phyloP scores from a whole-genome alignment of 768 basidiomycete genomes.

The Suillus brevipes region DNA sequence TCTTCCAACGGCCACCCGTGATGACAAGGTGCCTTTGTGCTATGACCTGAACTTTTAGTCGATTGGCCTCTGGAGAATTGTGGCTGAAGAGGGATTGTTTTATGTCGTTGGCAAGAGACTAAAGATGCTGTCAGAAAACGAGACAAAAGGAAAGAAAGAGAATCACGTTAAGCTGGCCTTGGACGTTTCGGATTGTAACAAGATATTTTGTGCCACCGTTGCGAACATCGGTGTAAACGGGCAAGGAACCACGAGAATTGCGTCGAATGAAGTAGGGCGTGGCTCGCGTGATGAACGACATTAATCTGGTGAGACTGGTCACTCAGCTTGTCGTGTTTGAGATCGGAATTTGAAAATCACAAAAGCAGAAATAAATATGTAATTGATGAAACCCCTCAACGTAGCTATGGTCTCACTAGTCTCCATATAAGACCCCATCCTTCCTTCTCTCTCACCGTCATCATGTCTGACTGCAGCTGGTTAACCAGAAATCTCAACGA shows the following conservation, averaged over 20 bases:
- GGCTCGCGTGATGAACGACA: too few species aligned
- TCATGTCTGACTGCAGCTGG: neutral
- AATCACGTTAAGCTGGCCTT: slow-evolving; percentile 61
- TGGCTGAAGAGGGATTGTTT: slow-evolving; percentile 48
- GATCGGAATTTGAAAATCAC: slow-evolving; percentile 8
- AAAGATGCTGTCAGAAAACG: slow-evolving; percentile 7
- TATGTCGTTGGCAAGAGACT: slow-evolving; percentile 66
- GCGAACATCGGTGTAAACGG: slow-evolving; percentile 75
- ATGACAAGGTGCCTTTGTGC: slow-evolving; percentile 57
- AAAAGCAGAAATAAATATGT: too few species aligned
- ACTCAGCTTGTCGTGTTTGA: too few species aligned
- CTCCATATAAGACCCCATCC: neutral
- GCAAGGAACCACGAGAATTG: slow-evolving; percentile 65
- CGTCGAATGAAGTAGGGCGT: slow-evolving; percentile 59
- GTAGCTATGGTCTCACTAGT: neutral
- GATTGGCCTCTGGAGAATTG: slow-evolving; percentile 46
- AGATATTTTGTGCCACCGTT: slow-evolving; percentile 61
- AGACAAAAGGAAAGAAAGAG: slow-evolving; percentile 1
- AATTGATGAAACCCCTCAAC: neutral
- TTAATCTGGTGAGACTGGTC: too few species aligned
- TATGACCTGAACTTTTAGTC: slow-evolving; percentile 48
- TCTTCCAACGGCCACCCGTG: slow-evolving; percentile 63
- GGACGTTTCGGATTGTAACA: slow-evolving; percentile 64
- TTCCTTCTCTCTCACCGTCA: neutral
- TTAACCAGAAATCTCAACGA: too few species aligned